Evolutionary conservation across 495 filamentous ascomycete genomes (phyloP).

Genomic region (Trichoderma orchidacearum): DNA sequence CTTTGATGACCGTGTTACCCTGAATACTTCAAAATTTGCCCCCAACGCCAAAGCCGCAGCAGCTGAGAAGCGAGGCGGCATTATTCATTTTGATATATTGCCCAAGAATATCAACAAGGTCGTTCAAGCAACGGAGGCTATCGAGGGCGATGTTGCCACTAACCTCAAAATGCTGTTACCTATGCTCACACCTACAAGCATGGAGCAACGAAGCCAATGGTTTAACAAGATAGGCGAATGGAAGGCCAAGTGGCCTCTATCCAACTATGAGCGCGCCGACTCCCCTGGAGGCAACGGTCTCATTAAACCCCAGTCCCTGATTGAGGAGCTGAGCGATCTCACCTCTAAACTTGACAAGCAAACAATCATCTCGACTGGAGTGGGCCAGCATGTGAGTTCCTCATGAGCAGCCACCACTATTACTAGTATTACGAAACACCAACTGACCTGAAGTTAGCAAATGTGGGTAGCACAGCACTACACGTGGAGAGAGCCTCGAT

Average conservation of each 20-base stretch:
- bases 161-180: constrained; percentile 69
- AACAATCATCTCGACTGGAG: constrained; percentile 80
- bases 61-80: constrained; percentile 57
- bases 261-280: constrained; percentile 56
- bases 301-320: constrained; percentile 82
- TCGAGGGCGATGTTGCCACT: constrained; percentile 56
- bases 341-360: constrained; percentile 60
- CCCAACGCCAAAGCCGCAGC: constrained; percentile 54
- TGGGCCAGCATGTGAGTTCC: constrained; percentile 90
- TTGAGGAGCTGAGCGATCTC: constrained; percentile 66
- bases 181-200: constrained; percentile 38
- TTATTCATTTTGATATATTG: constrained; percentile 71
- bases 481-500: constrained; percentile 74
- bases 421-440: no score
- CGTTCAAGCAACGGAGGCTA: constrained; percentile 66
- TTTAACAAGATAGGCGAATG: constrained; percentile 76
- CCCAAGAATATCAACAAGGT: constrained; percentile 86
- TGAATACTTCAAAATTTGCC: constrained; percentile 49
- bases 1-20: constrained; percentile 69
- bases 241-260: constrained; percentile 75
- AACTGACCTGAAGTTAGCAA: no score
- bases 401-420: no score
- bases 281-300: constrained; percentile 43
- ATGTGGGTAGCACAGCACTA: constrained; percentile 97
- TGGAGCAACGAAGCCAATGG: constrained; percentile 64